Base-by-base conservation (phyloP, 495 filamentous ascomycete genomes). In the Talaromyces liani region DNA sequence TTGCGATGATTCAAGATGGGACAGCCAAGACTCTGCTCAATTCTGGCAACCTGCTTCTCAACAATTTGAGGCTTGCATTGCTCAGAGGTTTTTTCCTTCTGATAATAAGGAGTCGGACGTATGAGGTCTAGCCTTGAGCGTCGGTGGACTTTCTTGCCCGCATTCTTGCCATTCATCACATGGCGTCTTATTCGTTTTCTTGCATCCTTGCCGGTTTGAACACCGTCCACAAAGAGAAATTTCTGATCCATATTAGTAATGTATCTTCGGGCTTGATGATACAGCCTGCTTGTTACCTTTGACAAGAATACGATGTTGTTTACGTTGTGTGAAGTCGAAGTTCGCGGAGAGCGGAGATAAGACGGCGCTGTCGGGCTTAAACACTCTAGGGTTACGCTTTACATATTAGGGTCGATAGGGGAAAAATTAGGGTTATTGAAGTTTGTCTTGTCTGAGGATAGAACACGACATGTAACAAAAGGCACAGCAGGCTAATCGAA, bases 151-250 rank as follows among this genome's bases (percentile, higher is more conserved):
- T 56, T 68, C 57, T 69, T 71, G 29, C 71, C 71, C 22, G 34
- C 45, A 65, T 71, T 73, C 41, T 71, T 69, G 31, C 71, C 69
- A 62, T 65, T 73, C 71, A 71, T 73, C 22, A 71, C 71, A 68
- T 73, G 71, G 22, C 69, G 65, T 20, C 71, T 68, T 27, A 70
- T 70, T 7, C 39, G 61, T 39, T 67, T 68, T 45, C 66, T 67
- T 6, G 69, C 61, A 14, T 39, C 25, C 53, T 58, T 65, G 24
- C 64, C 65, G 39, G 63, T 59, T 14, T 60, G 24, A 31, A 66
- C 12, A 16, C 70, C 61, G 60, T 70, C 64, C 2, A 70, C 63
- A 47, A 71, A 73, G 12, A 59, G 59, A 53, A 72, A 71, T 3
- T 33, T 41, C 22, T 67, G 49, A 29, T 64, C 31, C 66, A 68